These are phyloP conservation scores for Ceriops tagal DNA, from an alignment of 345 rosid genomes.

Conservation along the genomic window DNA sequence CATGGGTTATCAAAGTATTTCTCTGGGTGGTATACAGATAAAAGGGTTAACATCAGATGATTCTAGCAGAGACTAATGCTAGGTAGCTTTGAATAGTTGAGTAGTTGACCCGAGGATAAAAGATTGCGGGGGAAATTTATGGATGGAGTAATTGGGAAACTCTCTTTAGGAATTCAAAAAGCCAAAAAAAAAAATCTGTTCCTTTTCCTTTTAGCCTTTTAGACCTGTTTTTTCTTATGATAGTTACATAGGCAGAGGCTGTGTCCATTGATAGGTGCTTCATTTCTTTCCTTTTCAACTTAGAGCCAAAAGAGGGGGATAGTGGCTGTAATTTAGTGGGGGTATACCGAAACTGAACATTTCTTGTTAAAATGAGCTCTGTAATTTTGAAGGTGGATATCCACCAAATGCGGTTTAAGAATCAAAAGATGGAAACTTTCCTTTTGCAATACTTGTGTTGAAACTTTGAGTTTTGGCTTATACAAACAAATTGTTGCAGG, in stretches of 20 bases:
- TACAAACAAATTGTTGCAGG: neutral
- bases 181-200: neutral
- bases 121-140: constrained; percentile 6
- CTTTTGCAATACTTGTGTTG: neutral
- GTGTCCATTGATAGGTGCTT: constrained; percentile 24
- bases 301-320: constrained; percentile 21
- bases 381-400: constrained; percentile 47
- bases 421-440: constrained; percentile 21
- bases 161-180: constrained; percentile 21
- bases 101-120: constrained; percentile 31
- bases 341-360: constrained; percentile 32
- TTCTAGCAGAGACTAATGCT: constrained; percentile 27
- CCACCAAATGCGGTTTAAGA: constrained; percentile 29
- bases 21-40: constrained; percentile 23
- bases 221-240: constrained; percentile 18
- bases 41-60: constrained; percentile 19
- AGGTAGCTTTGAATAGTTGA: constrained; percentile 33
- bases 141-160: constrained; percentile 25
- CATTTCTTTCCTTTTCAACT: constrained; percentile 5
- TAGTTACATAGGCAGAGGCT: constrained; percentile 29
- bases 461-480: neutral
- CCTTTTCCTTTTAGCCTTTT: constrained; percentile 4
- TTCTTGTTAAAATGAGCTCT: constrained; percentile 26
- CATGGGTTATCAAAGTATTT: neutral
- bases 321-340: constrained; percentile 30